Conservation (phyloP, 2,329 filamentous ascomycete species). For the Mariannaea sp. region DNA sequence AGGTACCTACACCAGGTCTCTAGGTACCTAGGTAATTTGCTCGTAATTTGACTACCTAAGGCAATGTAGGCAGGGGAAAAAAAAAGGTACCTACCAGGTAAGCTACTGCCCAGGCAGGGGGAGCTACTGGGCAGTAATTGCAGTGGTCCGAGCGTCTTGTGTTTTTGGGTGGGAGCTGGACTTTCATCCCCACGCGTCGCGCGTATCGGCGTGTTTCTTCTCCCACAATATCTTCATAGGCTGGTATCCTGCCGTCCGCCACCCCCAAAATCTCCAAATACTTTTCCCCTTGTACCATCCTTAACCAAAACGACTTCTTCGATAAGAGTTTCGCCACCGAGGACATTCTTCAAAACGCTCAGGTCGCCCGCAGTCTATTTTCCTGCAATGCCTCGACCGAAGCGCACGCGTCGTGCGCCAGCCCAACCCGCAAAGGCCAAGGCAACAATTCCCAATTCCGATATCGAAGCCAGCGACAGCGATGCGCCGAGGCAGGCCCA, state of each 20-base stretch:
- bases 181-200: slow-evolving; percentile 35
- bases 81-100: too few relatives aligned
- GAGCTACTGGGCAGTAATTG: too few relatives aligned
- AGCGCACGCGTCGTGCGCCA: slow-evolving; percentile 37
- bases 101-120: too few relatives aligned
- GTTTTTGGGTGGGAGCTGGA: slow-evolving; percentile 22
- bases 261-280: slow-evolving; percentile 10
- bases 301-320: background rate
- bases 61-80: too few relatives aligned
- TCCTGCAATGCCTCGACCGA: slow-evolving; percentile 38
- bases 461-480: slow-evolving; percentile 24
- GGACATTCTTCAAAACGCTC: background rate
- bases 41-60: too few relatives aligned
- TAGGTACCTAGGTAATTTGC: too few relatives aligned
- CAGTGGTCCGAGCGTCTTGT: slow-evolving; percentile 26
- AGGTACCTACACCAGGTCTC: too few relatives aligned
- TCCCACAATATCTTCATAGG: slow-evolving; percentile 23
- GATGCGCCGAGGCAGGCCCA: slow-evolving; percentile 18
- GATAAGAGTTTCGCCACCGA: slow-evolving; percentile 9
- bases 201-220: slow-evolving; percentile 36
- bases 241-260: background rate
- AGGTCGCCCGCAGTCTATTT: background rate
- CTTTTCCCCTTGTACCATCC: slow-evolving; percentile 6
- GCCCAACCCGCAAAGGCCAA: slow-evolving; percentile 30
- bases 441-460: slow-evolving; percentile 26